Percentiles rank a stretch among this genome's conserved stretches.
Conservation (phyloP, 345 rosid species). For the Balakata baccata region DNA sequence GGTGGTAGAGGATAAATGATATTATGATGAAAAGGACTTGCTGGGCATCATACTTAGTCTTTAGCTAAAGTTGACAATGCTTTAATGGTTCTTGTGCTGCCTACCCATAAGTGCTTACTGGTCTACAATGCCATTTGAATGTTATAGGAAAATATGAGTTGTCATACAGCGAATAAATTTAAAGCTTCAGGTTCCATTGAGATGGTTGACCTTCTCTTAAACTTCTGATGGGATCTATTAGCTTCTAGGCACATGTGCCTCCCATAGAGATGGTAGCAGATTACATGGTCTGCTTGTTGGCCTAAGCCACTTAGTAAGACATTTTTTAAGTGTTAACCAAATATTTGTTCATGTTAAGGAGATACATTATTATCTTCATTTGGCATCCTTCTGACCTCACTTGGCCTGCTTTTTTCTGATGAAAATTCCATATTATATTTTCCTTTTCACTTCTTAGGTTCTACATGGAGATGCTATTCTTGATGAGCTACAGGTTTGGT, state of each 20-base stretch:
- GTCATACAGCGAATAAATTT: not conserved
- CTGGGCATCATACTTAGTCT: not conserved
- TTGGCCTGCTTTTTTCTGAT: not conserved
- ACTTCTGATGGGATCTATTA: not conserved
- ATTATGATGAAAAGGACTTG: not conserved
- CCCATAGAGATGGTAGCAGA: not conserved
- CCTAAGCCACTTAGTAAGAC: not conserved
- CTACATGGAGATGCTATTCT: conserved; percentile 95
- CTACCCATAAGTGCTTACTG: not conserved
- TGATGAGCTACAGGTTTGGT: conserved; percentile 59
- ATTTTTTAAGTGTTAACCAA: not conserved
- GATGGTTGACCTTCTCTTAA: not conserved
- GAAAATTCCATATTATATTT: not conserved
- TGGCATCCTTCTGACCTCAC: not conserved
- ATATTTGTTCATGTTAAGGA: not conserved
- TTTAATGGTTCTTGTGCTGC: not conserved
- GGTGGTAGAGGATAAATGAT: not conserved
- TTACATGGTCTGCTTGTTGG: not conserved
- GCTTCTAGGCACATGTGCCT: not conserved
- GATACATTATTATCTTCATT: not conserved
- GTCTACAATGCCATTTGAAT: not conserved
- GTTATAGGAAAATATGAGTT: not conserved
- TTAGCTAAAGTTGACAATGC: not conserved
- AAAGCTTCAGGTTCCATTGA: not conserved
- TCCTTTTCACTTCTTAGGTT: conserved; percentile 46